Base-by-base conservation (phyloP, 2,329 filamentous ascomycete species). In the Dryadomyces sulphureus region DNA sequence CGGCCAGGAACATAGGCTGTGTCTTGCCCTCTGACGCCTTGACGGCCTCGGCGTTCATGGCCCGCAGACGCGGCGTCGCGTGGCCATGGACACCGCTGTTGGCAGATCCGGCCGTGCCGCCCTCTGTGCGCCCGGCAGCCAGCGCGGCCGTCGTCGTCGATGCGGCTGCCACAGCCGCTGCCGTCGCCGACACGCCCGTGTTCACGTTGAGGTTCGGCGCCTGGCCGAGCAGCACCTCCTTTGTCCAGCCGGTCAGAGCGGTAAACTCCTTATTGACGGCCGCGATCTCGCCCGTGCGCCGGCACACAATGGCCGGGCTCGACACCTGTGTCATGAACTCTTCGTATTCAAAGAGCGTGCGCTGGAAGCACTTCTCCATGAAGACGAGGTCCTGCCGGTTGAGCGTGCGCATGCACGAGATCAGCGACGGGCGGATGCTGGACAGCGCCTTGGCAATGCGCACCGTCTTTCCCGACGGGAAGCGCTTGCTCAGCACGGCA, bases 291-390 rank as follows among this genome's bases (percentile, higher is more conserved):
- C 92, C 92, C 0, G 89, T 94, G 41, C 92, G 79, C 41, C 92
- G 79, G 57, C 87, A 93, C 22, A 96, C 86, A 48, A 98, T 79
- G 0, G 89, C 94, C 0, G 92, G 92, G 4, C 88, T 93, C 35
- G 87, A 87, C 50, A 83, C 87, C 52, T 87, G 80, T 48, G 85
- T 79, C 67, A 95, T 84, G 54, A 93, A 92, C 53, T 94, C 87
- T 59, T 96, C 87, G 56, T 94, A 93, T 59, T 94, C 88, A 57
- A 88, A 87, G 11, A 96, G 70, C 0, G 87, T 93, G 34, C 92
- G 78, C 62, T 98, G 92, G 59, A 96, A 87, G 57, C 85, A 93
- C 64, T 94, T 94, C 62, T 98, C 92, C 84, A 94, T 94, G 61
- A 96, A 95, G 20, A 98, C 80, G 24, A 96, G 69, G 61, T 98